These are phyloP conservation scores for Teunomyces tritomae DNA, from an alignment of 805 yeast genomes.

Conservation along the genomic window DNA sequence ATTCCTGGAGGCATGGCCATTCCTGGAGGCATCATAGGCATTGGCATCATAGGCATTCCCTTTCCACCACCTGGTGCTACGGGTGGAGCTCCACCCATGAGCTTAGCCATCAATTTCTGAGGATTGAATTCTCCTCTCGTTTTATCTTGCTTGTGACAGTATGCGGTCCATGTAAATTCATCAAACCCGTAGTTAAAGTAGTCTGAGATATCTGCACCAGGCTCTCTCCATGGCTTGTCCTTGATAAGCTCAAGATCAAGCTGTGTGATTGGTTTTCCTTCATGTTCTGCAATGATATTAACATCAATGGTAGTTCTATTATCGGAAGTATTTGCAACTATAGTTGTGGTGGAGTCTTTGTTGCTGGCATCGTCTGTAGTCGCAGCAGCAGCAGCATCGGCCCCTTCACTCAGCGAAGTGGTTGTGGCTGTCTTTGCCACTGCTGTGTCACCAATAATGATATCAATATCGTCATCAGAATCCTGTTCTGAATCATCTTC, in stretches of 20 bases:
- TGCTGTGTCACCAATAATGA: slow-evolving; percentile 56
- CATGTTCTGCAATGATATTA: slow-evolving; percentile 67
- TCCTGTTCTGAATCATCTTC: slow-evolving; percentile 48
- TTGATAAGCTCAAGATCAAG: slow-evolving; percentile 76
- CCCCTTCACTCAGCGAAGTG: slow-evolving; percentile 23
- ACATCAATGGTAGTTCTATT: slow-evolving; percentile 55
- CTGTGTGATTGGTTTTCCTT: slow-evolving; percentile 81
- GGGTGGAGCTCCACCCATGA: slow-evolving; percentile 40
- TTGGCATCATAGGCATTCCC: slow-evolving; percentile 20
- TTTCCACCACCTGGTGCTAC: slow-evolving; percentile 10
- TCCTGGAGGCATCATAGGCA: slow-evolving; percentile 19
- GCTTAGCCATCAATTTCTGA: slow-evolving; percentile 68
- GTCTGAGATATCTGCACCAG: slow-evolving; percentile 93
- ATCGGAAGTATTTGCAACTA: slow-evolving; percentile 27
- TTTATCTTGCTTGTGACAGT: slow-evolving; percentile 83
- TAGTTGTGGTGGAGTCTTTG: slow-evolving; percentile 34
- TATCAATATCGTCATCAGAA: slow-evolving; percentile 73
- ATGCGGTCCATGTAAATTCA: slow-evolving; percentile 93
- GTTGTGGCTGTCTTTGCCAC: slow-evolving; percentile 16
- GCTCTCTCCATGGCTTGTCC: slow-evolving; percentile 97
- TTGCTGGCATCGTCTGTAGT: slow-evolving; percentile 20
- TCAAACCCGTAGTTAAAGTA: slow-evolving; percentile 97
- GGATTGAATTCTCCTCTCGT: slow-evolving; percentile 79
- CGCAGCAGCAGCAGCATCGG: slow-evolving; percentile 32
- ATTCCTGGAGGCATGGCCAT: slow-evolving; percentile 12